phyloP scores from a whole-genome alignment of 83 land plant genomes.

The Isoetes engelmannii region DNA sequence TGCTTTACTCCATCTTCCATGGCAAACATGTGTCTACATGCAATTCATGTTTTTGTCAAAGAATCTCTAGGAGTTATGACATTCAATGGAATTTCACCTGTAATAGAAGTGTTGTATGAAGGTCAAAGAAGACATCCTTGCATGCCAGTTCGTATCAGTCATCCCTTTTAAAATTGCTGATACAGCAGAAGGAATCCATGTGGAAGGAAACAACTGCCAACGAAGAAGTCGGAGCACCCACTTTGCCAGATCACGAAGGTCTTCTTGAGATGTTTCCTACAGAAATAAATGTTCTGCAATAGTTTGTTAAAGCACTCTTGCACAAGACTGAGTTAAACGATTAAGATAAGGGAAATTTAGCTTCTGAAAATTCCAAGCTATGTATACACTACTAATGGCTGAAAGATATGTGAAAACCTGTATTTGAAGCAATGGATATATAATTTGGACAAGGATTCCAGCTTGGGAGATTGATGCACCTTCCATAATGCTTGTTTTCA shows the following conservation, averaged over 20 bases:
- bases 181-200: not conserved
- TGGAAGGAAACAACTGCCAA: conserved; percentile 5
- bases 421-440: too few relatives aligned
- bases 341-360: too few relatives aligned
- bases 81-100: not conserved
- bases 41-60: not conserved
- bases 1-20: not conserved
- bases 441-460: too few relatives aligned
- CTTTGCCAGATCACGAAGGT: not conserved
- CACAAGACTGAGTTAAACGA: too few relatives aligned
- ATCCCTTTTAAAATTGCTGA: not conserved
- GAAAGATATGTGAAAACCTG: too few relatives aligned
- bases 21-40: not conserved
- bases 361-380: too few relatives aligned
- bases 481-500: too few relatives aligned
- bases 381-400: too few relatives aligned
- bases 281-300: not conserved
- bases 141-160: conserved; percentile 5
- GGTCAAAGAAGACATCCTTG: not conserved
- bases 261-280: conserved; percentile 7
- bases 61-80: not conserved
- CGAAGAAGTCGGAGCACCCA: not conserved
- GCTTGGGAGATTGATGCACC: too few relatives aligned
- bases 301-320: not conserved
- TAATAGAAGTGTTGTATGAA: not conserved